Evolutionary conservation across 1,284 basidiomycete species (phyloP).

Genomic region (Hymenochaete sp.): DNA sequence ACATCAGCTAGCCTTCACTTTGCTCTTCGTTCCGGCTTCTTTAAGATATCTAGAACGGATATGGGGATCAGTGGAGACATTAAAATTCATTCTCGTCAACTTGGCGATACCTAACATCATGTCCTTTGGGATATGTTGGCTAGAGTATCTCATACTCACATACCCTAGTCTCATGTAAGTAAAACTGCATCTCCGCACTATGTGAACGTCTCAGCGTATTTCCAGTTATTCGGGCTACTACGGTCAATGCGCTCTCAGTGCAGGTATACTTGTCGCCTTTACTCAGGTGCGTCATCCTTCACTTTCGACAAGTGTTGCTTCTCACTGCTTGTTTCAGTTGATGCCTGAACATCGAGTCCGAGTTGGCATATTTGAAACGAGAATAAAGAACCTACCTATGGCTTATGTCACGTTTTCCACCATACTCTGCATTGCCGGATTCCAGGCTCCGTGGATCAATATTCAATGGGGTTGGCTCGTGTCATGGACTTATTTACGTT

Average conservation of each 20-base stretch:
- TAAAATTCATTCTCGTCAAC: slow-evolving; percentile 79
- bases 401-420: slow-evolving; percentile 88
- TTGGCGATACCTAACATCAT: slow-evolving; percentile 83
- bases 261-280: slow-evolving; percentile 87
- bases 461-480: slow-evolving; percentile 99
- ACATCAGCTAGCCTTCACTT: slow-evolving; percentile 63
- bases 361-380: slow-evolving; percentile 74
- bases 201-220: too few relatives aligned
- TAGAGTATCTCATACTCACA: slow-evolving; percentile 63
- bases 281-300: too few relatives aligned
- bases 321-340: too few relatives aligned
- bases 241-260: slow-evolving; percentile 89
- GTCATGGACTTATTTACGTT: slow-evolving; percentile 90
- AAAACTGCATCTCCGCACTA: slow-evolving; percentile 2
- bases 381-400: slow-evolving; percentile 94
- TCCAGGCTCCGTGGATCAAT: slow-evolving; percentile 89
- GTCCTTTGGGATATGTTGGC: slow-evolving; percentile 73
- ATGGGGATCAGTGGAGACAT: slow-evolving; percentile 83
- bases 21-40: slow-evolving; percentile 74
- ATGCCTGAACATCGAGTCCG: slow-evolving; percentile 98
- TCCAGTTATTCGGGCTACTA: slow-evolving; percentile 81
- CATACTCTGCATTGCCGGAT: slow-evolving; percentile 79
- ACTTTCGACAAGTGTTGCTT: too few relatives aligned
- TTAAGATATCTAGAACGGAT: slow-evolving; percentile 87
- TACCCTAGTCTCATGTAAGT: slow-evolving; percentile 69